These are phyloP conservation scores for Candolleomyces eurysporus DNA, from an alignment of 768 basidiomycete genomes.

Conservation along the genomic window DNA sequence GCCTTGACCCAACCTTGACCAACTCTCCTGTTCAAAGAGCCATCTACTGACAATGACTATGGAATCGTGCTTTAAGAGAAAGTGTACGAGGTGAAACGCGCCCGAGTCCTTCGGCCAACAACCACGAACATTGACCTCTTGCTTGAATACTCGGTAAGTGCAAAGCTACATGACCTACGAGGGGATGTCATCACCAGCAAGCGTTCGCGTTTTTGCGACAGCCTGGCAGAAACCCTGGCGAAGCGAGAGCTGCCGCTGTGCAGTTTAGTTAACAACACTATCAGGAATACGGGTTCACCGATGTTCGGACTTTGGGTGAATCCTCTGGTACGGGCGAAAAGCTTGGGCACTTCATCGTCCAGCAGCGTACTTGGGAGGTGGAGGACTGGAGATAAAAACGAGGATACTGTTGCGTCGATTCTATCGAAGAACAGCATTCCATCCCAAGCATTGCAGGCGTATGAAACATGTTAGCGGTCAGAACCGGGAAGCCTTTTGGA, in stretches of 20 bases:
- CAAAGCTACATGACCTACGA: slow-evolving; percentile 22
- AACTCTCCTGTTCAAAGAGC: slow-evolving; percentile 44
- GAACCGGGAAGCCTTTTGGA: slow-evolving; percentile 47
- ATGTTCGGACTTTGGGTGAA: slow-evolving; percentile 36
- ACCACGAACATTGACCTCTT: slow-evolving; percentile 50
- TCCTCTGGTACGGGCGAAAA: slow-evolving; percentile 64
- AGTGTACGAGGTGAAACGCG: slow-evolving; percentile 54
- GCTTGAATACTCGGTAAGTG: slow-evolving; percentile 30
- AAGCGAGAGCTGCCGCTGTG: slow-evolving; percentile 54
- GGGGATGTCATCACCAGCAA: slow-evolving; percentile 82
- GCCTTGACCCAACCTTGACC: not conserved
- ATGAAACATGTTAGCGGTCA: slow-evolving; percentile 60
- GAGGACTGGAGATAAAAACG: slow-evolving; percentile 79
- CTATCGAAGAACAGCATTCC: slow-evolving; percentile 42
- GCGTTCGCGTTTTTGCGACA: slow-evolving; percentile 58
- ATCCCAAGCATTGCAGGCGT: slow-evolving; percentile 60
- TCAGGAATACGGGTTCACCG: slow-evolving; percentile 6
- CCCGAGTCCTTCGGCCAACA: slow-evolving; percentile 71
- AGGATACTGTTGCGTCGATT: slow-evolving; percentile 58
- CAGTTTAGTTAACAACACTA: slow-evolving; percentile 24
- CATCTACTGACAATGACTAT: slow-evolving; percentile 57
- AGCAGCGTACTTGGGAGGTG: slow-evolving; percentile 20
- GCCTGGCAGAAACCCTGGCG: slow-evolving; percentile 52
- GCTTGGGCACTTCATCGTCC: slow-evolving; percentile 63
- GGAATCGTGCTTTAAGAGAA: slow-evolving; percentile 43